Evolutionary conservation across 306 rosid genomes (phyloP).

Genomic region (Cajanus cajan): DNA sequence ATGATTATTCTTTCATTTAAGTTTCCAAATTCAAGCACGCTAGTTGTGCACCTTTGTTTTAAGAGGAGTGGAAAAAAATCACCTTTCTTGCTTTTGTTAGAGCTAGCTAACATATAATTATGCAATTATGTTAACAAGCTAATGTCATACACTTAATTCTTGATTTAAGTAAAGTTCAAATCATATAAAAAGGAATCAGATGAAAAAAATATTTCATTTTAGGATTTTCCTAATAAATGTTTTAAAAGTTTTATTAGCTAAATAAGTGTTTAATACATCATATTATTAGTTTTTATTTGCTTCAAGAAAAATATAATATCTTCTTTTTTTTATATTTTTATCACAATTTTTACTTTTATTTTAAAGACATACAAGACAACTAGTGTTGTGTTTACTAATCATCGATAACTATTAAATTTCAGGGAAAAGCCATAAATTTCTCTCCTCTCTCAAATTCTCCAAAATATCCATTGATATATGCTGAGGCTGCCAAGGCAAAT

Average conservation of each 20-base stretch:
- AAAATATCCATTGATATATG: conserved; percentile 41
- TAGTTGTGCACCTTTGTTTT: no score
- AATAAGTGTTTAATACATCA: background rate
- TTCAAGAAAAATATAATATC: background rate
- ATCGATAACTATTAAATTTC: background rate
- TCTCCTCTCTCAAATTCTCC: conserved; percentile 59
- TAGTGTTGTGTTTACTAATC: background rate
- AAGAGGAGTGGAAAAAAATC: no score
- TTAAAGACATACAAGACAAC: background rate
- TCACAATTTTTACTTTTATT: background rate
- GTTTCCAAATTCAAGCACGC: no score
- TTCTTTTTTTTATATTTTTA: background rate
- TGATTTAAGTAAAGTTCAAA: background rate
- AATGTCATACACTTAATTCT: no score
- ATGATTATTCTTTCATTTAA: no score
- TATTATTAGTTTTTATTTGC: background rate
- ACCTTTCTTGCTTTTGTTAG: no score
- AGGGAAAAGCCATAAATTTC: conserved; percentile 82
- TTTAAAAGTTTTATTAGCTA: background rate
- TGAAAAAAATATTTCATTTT: background rate
- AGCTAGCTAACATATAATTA: no score
- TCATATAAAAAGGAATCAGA: background rate
- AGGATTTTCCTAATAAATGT: background rate
- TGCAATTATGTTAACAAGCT: no score
- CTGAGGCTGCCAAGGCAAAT: conserved; percentile 41